Conservation (phyloP, 768 basidiomycete genomes). For the Serendipita sp. region DNA sequence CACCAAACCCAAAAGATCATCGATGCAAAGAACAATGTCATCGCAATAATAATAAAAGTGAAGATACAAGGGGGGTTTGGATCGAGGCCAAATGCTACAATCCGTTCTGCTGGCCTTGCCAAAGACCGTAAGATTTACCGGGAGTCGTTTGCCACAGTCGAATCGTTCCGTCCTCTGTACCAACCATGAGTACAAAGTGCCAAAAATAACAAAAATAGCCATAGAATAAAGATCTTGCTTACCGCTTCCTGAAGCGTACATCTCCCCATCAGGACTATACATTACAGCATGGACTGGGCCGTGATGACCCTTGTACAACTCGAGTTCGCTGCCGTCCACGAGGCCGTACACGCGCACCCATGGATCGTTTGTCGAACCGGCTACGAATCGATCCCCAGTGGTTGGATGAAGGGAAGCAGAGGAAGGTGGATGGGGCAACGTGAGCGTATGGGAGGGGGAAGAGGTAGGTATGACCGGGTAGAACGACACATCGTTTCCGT, state of each 20-base stretch:
- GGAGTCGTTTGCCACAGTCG: constrained; percentile 96
- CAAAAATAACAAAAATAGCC: no score
- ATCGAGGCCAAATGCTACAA: background rate
- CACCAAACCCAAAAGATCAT: no score
- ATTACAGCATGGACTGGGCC: constrained; percentile 92
- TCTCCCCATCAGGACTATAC: constrained; percentile 91
- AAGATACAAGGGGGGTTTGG: background rate
- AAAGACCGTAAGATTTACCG: constrained; percentile 81
- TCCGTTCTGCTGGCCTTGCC: constrained; percentile 17
- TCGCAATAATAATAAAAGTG: background rate
- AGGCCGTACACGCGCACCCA: constrained; percentile 94
- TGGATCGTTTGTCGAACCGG: constrained; percentile 77
- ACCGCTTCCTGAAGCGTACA: constrained; percentile 96
- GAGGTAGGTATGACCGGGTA: constrained; percentile 58
- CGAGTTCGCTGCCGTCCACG: constrained; percentile 67
- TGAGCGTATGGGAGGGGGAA: constrained; percentile 56
- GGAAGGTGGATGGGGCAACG: constrained; percentile 73
- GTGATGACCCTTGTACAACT: constrained; percentile 91
- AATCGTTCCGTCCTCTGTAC: constrained; percentile 79
- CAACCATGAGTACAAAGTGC: no score
- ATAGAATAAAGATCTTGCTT: constrained; percentile 20
- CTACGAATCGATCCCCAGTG: constrained; percentile 78
- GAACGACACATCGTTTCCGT: constrained; percentile 85
- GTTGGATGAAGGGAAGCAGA: constrained; percentile 92
- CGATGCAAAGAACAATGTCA: background rate